Evolutionary conservation across 1,139 yeast genomes (phyloP), one percentile per base, ranked within the genome.

Genomic region (Sugiyamaella paludigena): DNA sequence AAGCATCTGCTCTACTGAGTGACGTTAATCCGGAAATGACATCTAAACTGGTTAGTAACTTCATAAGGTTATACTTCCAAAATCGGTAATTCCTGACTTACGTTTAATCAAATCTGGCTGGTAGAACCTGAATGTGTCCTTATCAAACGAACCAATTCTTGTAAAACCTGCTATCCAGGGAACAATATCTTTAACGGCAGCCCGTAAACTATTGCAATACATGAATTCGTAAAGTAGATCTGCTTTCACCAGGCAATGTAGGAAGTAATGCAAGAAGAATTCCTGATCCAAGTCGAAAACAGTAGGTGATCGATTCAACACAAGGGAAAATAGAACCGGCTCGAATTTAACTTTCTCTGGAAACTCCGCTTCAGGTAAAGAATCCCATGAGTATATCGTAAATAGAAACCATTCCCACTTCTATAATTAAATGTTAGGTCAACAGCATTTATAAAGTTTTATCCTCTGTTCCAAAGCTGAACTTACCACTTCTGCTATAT

Each of bases 351-450:
- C 50, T 32, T 33, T 34, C 26, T 19, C 40, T 9, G 35, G 12
- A n/a, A 24, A 16, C 7, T 10, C 16, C 13, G 33, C 43, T 8
- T 36, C 16, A 36, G 42, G 30, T 11, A 51, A 43, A 37, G 45
- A 40, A 28, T 39, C 38, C 57, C 57, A 54, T 5, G 52, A 46
- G 36, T 46, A 54, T 13, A 34, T 43, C 1, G 54, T 48, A 10
- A 41, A 27, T 33, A 54, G 30, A 36, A 54, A 52, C 36, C 47
- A 40, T n/a, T 46, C 46, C 54, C 55, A 51, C 13, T 31, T 36
- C 47, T 50, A 32, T 26, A 33, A 34, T 19, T 7, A 30, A 10
- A 32, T 24, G 40, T 39, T 19, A 26, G n/a, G 35, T 34, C 10
- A 13, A 19, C 24, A 19, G n/a, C 24, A 15, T 2, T n/a, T n/a